Base-by-base conservation (phyloP, 768 basidiomycete species). In the Collybia mongolica region DNA sequence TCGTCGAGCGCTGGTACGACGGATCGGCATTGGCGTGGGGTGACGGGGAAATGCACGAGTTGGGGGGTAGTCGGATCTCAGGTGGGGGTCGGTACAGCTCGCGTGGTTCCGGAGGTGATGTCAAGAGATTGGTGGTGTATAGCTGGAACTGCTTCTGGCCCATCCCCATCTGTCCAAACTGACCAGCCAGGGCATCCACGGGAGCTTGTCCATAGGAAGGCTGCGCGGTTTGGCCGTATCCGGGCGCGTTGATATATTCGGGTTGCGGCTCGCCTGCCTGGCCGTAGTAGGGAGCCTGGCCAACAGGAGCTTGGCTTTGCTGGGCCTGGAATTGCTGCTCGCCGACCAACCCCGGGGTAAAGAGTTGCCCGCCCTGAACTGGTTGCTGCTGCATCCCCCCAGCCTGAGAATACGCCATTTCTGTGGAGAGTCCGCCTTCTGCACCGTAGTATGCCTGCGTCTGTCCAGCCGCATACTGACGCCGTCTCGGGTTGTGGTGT, bases 381-480 rank as follows among this genome's bases (percentile, higher is more conserved):
- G 60, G 72, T 51, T 55, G 75, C 44, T 67, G 62, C 49, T 70
- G 75, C 9, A 72, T 65, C 15, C 63, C 75, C 23, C 68, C 65
- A 22, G 48, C 59, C 14, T 54, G 63, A 56, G 79, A n/a, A 19
- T 17, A 11, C 9, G 17, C 37, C 17, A 39, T 80, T 23, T 64
- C 59, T 9, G 81, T 75, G 43, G 82, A 81, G 37, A 73, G 56
- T 29, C 68, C 56, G 2, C 70, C 71, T 22, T 76, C 75, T 11
- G 68, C 65, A 29, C 83, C 81, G 57, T 92, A 92, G 65, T 94
- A 94, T 2, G 81, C 92, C 62, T 93, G 91, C 1, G 93, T 93
- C 69, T 97, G 94, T 9, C 91, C 94, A 3, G 91, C 84, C 43
- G 95, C 95, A 65, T 98, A 98, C 67, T 96, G 93, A 39, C 95